Evolutionary conservation across 2,329 filamentous ascomycete species (phyloP).

Genomic region (Fusarium bulbicola): DNA sequence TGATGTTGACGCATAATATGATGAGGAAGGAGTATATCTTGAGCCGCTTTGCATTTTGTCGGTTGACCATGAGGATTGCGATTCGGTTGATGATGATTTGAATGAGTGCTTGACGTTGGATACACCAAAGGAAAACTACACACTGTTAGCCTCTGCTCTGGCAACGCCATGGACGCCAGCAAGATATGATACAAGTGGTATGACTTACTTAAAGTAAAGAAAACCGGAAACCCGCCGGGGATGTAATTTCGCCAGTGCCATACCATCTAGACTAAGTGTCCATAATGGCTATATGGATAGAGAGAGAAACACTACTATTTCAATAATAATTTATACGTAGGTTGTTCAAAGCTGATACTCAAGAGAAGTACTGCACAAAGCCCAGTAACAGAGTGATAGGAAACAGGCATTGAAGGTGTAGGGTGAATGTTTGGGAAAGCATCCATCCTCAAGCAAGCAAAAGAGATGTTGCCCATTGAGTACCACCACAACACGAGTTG

Average conservation of each 20-base stretch:
- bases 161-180: not conserved
- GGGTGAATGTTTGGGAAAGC: not conserved
- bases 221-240: slow-evolving; percentile 36
- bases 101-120: slow-evolving; percentile 60
- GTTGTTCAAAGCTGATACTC: too few species aligned
- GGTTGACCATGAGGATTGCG: slow-evolving; percentile 56
- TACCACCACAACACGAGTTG: not conserved
- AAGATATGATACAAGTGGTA: accelerated
- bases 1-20: slow-evolving; percentile 60
- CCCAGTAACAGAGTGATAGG: not conserved
- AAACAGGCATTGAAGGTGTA: not conserved
- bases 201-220: slow-evolving; percentile 34
- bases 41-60: slow-evolving; percentile 48
- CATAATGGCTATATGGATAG: accelerated
- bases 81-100: slow-evolving; percentile 67
- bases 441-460: too few species aligned
- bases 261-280: too few species aligned
- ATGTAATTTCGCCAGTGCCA: slow-evolving; percentile 22
- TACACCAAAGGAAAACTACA: slow-evolving; percentile 48
- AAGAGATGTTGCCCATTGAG: not conserved
- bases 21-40: slow-evolving; percentile 55
- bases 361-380: accelerated
- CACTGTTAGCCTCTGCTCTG: not conserved
- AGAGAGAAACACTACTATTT: accelerated
- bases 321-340: accelerated